Evolutionary conservation across 257 asterid genomes (phyloP).

Genomic region (Pogostemon cablin): DNA sequence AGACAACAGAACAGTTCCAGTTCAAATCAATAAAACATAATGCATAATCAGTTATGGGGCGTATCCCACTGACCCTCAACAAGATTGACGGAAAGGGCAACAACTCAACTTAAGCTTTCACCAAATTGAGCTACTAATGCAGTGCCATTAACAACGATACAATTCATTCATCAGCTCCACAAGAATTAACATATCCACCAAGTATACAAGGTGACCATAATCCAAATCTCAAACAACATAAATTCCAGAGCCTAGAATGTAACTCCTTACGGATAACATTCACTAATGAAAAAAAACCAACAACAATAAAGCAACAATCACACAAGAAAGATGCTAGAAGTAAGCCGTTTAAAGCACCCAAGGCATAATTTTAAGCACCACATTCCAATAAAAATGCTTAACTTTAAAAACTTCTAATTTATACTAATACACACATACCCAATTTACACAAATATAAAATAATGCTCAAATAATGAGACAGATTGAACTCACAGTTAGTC

Average conservation of each 20-base stretch:
- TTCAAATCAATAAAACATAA: not conserved
- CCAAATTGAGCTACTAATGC: not conserved
- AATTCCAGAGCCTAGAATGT: not conserved
- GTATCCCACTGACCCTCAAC: not conserved
- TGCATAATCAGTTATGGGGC: not conserved
- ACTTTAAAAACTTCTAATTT: conserved; percentile 18
- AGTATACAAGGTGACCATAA: not conserved
- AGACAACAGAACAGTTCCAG: conserved; percentile 9
- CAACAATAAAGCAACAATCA: not conserved
- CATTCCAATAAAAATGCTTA: conserved; percentile 11
- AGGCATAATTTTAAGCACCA: conserved; percentile 7
- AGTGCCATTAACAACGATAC: conserved; percentile 10
- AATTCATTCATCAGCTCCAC: not conserved
- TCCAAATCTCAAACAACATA: not conserved
- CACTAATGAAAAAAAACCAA: not conserved
- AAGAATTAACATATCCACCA: conserved; percentile 11
- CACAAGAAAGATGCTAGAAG: conserved; percentile 7
- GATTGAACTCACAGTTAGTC: not conserved
- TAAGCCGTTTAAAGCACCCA: conserved; percentile 14
- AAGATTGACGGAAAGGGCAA: not conserved
- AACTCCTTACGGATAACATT: not conserved
- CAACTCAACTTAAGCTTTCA: not conserved
- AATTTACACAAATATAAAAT: not conserved
- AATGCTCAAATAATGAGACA: not conserved
- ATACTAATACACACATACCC: conserved; percentile 15